These are phyloP conservation scores for Cyberlindnera americana DNA, from an alignment of 805 yeast genomes.

Conservation along the genomic window DNA sequence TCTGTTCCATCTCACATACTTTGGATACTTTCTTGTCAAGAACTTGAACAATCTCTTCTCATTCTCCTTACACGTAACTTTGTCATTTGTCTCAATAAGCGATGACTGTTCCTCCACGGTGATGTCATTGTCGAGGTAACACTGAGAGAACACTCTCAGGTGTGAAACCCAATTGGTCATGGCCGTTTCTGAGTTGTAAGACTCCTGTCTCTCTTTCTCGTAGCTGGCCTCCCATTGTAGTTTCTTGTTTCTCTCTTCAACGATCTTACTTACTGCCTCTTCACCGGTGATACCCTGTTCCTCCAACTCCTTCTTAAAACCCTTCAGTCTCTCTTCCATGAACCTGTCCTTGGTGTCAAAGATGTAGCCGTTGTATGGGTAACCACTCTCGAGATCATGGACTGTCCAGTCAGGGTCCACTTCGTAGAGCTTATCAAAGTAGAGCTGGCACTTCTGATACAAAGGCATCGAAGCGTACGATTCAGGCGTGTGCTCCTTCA, in stretches of 20 bases:
- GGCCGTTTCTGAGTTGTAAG: constrained; percentile 23
- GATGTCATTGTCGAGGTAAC: constrained; percentile 19
- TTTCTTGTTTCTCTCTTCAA: constrained; percentile 10
- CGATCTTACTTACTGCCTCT: constrained; percentile 6
- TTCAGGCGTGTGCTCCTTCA: constrained; percentile 16
- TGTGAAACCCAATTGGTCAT: constrained; percentile 25
- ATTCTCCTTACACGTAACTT: constrained; percentile 18
- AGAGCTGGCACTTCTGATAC: constrained; percentile 17
- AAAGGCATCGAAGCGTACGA: constrained; percentile 14
- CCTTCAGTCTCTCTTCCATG: constrained; percentile 16
- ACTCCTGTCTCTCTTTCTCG: constrained; percentile 11
- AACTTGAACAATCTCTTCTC: constrained; percentile 41
- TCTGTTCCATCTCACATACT: constrained; percentile 40
- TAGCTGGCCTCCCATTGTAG: constrained; percentile 21
- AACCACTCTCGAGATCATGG: constrained; percentile 19
- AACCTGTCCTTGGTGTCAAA: constrained; percentile 25
- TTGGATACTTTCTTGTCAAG: constrained; percentile 38
- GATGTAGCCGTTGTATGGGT: constrained; percentile 22
- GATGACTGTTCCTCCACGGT: constrained; percentile 5
- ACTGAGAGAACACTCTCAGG: constrained; percentile 27
- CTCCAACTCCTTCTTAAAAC: constrained; percentile 15
- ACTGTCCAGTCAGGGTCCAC: constrained; percentile 25
- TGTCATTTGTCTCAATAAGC: constrained; percentile 8
- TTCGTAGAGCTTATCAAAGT: constrained; percentile 20
- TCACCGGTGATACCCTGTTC: constrained; percentile 14